Evolutionary conservation across 306 rosid genomes (phyloP), one percentile per base, ranked within the genome.

Genomic region (Neltuma alba): DNA sequence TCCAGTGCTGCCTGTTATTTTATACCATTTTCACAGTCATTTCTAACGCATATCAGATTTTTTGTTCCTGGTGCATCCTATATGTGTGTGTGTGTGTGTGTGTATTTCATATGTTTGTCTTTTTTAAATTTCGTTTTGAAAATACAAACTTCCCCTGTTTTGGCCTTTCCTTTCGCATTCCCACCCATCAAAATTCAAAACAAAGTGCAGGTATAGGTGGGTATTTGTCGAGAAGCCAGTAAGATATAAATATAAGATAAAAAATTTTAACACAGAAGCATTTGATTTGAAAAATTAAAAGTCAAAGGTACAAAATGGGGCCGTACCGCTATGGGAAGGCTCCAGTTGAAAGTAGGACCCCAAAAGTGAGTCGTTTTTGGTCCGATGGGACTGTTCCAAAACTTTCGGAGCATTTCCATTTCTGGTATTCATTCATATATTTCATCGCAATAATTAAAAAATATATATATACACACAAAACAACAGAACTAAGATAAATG

Each of bases 331-430:
- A 89, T 48, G 41, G 93, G 91, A 71, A 89, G 88, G 67, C 91
- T 72, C 93, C 93, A 89, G 45, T 82, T 82, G 58, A 87, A 80
- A 34, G 84, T 57, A 44, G 93, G 93, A 12, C 93, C 91, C 93
- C 93, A 89, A 58, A 89, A 89, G 71, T 89, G 93, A 60, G 91
- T 85, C 0, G 93, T 89, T 74, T 87, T 89, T 14, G 86, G 91
- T 41, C 93, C 91, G 13, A 84, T 73, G 2, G 93, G 91, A 77
- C 93, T 89, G 69, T 82, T 89, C 93, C 87, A 87, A 80, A 87
- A 79, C 3, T 83, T 45, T 1, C 85, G 86, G 0, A 89, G 84
- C n/a, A 67, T 34, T 33, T 80, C 65, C 93, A 87, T 89, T 71
- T 75, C 1, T 55, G 6, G 44, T 6, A 16, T 40, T 34, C 33